These are phyloP conservation scores for Nicotiana attenuata DNA, from an alignment of 257 asterid genomes.

Conservation along the genomic window DNA sequence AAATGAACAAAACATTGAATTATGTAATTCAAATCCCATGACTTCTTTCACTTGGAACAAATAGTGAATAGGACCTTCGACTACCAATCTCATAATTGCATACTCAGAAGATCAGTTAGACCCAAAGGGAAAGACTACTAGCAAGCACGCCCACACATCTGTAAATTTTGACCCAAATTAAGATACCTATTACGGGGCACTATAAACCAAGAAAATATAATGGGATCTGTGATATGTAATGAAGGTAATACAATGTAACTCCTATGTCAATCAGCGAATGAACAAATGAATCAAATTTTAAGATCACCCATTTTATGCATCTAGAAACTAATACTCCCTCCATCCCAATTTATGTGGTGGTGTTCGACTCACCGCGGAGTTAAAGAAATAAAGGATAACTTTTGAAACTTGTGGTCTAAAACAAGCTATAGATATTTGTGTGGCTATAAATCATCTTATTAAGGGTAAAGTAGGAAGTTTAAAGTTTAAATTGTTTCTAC, in stretches of 20 bases:
- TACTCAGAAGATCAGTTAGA: background rate
- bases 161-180: background rate
- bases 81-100: background rate
- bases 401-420: too few species aligned
- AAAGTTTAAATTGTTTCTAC: too few species aligned
- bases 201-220: background rate
- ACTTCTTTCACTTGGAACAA: slow-evolving; percentile 4
- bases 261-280: background rate
- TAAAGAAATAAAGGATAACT: too few species aligned
- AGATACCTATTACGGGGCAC: background rate
- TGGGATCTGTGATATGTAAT: background rate
- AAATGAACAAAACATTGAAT: background rate
- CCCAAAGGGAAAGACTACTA: background rate
- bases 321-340: background rate
- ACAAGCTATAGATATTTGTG: too few species aligned
- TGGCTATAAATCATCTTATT: too few species aligned
- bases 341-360: too few species aligned
- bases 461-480: too few species aligned
- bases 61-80: background rate
- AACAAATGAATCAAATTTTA: background rate
- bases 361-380: too few species aligned
- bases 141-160: background rate
- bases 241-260: background rate
- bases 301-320: background rate
- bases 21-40: background rate